Percentiles rank a stretch among this genome's conserved stretches.
Conservation (phyloP, 192 early-diverging fungal genomes). For the Coemansia sp. region DNA sequence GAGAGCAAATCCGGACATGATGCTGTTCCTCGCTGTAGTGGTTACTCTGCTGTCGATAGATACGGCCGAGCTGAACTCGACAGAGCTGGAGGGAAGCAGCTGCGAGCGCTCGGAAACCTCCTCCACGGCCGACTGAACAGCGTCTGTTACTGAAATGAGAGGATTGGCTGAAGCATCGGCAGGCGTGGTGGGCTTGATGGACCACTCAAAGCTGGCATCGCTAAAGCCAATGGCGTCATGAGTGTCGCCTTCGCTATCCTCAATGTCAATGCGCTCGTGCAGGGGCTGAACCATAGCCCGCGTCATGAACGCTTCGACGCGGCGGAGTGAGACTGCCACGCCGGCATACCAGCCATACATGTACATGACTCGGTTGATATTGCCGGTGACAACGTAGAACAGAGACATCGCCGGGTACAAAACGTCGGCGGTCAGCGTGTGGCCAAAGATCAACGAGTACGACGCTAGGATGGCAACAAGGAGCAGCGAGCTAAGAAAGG, state of each 20-base stretch:
- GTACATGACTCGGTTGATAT: constrained; percentile 51
- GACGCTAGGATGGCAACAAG: constrained; percentile 58
- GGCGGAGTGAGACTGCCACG: constrained; percentile 65
- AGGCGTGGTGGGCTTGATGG: neutral
- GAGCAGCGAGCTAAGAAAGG: constrained; percentile 53
- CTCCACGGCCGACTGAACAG: neutral
- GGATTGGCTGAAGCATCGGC: neutral
- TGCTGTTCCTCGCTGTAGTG: neutral
- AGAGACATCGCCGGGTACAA: constrained; percentile 70
- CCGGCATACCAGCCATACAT: constrained; percentile 62
- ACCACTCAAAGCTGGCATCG: constrained; percentile 52
- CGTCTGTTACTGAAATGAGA: too few relatives aligned
- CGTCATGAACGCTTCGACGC: constrained; percentile 76
- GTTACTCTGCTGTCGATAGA: constrained; percentile 6
- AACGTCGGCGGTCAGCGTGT: constrained; percentile 61
- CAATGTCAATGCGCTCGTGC: constrained; percentile 35
- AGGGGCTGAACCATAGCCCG: constrained; percentile 72
- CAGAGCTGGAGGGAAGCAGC: neutral
- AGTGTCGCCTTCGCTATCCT: neutral
- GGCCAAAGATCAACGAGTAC: constrained; percentile 64
- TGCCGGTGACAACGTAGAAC: constrained; percentile 61
- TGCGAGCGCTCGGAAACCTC: neutral
- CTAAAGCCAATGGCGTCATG: constrained; percentile 35
- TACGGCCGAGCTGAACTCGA: neutral
- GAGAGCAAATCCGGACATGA: constrained; percentile 57